These are phyloP conservation scores for Aspergillus tubingensis DNA, from an alignment of 2,329 filamentous ascomycete species.

Conservation along the genomic window DNA sequence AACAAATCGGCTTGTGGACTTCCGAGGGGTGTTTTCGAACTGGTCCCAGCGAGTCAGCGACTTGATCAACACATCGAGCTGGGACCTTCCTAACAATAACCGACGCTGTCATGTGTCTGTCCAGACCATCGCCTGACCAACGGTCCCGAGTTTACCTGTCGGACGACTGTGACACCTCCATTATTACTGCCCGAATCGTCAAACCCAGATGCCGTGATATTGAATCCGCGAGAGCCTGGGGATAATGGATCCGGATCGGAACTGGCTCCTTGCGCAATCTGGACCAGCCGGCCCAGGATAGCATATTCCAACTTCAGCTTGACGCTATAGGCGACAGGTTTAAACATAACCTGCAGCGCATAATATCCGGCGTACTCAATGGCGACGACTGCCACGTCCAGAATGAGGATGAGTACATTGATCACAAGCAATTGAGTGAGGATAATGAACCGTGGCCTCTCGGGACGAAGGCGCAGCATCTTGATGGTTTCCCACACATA, in stretches of 20 bases:
- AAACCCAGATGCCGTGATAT: background rate
- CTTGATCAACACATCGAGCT: background rate
- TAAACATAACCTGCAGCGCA: conserved; percentile 43
- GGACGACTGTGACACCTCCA: background rate
- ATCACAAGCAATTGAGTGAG: conserved; percentile 53
- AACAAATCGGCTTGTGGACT: background rate
- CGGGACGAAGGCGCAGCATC: conserved; percentile 40
- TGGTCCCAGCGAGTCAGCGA: background rate
- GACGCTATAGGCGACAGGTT: conserved; percentile 40
- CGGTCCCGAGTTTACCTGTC: background rate
- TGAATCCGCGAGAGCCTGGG: background rate
- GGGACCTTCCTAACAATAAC: background rate
- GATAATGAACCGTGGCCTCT: conserved; percentile 21
- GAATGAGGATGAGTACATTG: conserved; percentile 49
- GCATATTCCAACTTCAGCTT: conserved; percentile 58
- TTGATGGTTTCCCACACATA: conserved; percentile 54
- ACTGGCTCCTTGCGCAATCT: conserved; percentile 6
- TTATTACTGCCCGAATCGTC: background rate
- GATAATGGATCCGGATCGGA: background rate
- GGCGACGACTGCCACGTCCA: conserved; percentile 48
- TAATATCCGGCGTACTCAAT: conserved; percentile 44
- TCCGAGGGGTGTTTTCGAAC: background rate
- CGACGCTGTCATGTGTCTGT: background rate
- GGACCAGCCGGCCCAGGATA: conserved; percentile 51
- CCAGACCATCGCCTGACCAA: background rate